Evolutionary conservation across 352 stramenopile genomes (phyloP).

Genomic region (Phytopythium delawarense): DNA sequence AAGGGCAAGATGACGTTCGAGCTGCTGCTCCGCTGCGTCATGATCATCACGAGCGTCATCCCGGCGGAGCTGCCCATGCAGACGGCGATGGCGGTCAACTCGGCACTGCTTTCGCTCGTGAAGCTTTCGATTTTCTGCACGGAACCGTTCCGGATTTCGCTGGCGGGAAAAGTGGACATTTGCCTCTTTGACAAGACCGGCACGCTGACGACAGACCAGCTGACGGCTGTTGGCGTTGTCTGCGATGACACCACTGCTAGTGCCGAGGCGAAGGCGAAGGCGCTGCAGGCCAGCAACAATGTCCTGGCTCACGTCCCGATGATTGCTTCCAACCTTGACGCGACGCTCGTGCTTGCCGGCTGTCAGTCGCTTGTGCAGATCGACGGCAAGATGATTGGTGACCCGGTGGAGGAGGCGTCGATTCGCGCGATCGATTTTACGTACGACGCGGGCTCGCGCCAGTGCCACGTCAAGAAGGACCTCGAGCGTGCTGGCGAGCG

Average conservation of each 20-base stretch:
- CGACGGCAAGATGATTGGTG: conserved; percentile 94
- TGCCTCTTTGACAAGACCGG: conserved; percentile 99
- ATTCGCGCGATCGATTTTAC: conserved; percentile 96
- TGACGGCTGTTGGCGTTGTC: conserved; percentile 92
- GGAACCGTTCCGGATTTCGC: conserved; percentile 97
- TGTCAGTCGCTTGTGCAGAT: conserved; percentile 98
- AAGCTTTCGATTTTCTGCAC: conserved; percentile 98
- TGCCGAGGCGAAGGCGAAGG: conserved; percentile 22
- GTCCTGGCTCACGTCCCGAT: conserved; percentile 72
- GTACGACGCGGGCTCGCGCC: conserved; percentile 68
- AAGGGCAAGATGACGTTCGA: conserved; percentile 95
- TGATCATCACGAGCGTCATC: conserved; percentile 99
- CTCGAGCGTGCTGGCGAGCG: conserved; percentile 62
- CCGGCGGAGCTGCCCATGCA: conserved; percentile 98
- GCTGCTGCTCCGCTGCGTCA: conserved; percentile 95
- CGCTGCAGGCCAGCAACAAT: conserved; percentile 30
- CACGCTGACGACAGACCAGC: conserved; percentile 96
- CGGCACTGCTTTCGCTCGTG: conserved; percentile 91
- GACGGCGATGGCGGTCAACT: conserved; percentile 96
- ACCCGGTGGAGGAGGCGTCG: conserved; percentile 97
- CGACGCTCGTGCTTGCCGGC: conserved; percentile 77
- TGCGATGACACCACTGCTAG: conserved; percentile 58
- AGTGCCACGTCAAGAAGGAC: conserved; percentile 72
- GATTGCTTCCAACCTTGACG: conserved; percentile 78
- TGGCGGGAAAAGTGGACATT: conserved; percentile 95